Evolutionary conservation across 78 protist genomes (phyloP).

Genomic region (Dictyostelium purpureum): DNA sequence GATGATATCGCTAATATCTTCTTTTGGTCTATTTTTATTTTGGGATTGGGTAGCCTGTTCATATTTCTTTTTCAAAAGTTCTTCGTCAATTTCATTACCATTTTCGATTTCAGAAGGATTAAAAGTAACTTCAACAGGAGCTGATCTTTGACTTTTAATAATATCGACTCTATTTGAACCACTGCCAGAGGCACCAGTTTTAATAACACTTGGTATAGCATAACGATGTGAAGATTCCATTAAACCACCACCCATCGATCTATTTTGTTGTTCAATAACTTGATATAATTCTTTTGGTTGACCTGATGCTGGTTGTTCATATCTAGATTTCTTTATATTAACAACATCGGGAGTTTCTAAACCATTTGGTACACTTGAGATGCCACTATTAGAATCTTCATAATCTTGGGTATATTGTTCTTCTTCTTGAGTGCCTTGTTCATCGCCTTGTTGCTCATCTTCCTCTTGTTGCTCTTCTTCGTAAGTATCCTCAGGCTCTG

Average conservation of each 20-base stretch:
- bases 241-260: constrained; percentile 41
- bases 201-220: constrained; percentile 24
- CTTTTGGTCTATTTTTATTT: constrained; percentile 13
- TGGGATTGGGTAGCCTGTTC: constrained; percentile 73
- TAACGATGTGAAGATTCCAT: constrained; percentile 84
- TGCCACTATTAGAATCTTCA: background rate
- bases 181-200: background rate
- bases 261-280: constrained; percentile 47
- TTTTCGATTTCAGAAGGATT: constrained; percentile 65
- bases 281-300: constrained; percentile 71
- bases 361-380: constrained; percentile 68
- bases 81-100: constrained; percentile 50
- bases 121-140: constrained; percentile 60
- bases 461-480: constrained; percentile 85
- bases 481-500: constrained; percentile 62
- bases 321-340: constrained; percentile 14
- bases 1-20: constrained; percentile 59
- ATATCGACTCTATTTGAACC: constrained; percentile 44
- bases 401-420: background rate
- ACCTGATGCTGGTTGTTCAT: background rate
- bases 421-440: constrained; percentile 5
- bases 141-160: constrained; percentile 61
- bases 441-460: constrained; percentile 84
- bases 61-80: constrained; percentile 68
- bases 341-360: constrained; percentile 84